phyloP scores from a whole-genome alignment of 352 stramenopile genomes.

The Phytophthora citricola region DNA sequence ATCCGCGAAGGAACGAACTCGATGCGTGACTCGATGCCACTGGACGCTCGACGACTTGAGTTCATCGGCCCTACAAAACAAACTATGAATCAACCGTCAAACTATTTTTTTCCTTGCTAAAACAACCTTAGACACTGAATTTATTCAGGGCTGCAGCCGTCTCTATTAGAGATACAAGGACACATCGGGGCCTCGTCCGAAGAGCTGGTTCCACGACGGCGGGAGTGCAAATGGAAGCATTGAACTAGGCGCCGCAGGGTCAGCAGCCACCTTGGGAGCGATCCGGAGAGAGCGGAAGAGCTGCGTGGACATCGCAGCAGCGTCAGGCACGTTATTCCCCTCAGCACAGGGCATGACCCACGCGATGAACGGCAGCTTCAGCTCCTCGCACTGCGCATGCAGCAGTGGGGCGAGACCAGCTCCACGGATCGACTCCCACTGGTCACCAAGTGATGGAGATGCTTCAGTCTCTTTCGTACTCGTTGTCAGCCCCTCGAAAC shows the following conservation, averaged over 20 bases:
- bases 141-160: constrained; percentile 9
- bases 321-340: constrained; percentile 84
- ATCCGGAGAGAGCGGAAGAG: constrained; percentile 53
- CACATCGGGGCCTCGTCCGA: constrained; percentile 60
- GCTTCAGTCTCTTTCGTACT: constrained; percentile 7
- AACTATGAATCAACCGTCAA: constrained; percentile 1
- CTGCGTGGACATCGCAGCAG: constrained; percentile 58
- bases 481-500: constrained; percentile 46
- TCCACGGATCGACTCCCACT: constrained; percentile 63
- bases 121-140: neutral
- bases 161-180: constrained; percentile 62
- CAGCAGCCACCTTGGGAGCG: constrained; percentile 17
- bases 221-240: constrained; percentile 57
- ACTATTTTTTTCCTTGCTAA: constrained; percentile 25
- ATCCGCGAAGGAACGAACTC: constrained; percentile 41
- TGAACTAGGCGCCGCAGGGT: constrained; percentile 18
- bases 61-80: neutral
- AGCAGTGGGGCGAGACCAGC: constrained; percentile 67
- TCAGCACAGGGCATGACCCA: constrained; percentile 79
- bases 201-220: constrained; percentile 73
- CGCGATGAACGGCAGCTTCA: constrained; percentile 53
- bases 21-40: constrained; percentile 15
- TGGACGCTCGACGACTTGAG: constrained; percentile 1
- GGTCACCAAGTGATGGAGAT: constrained; percentile 11
- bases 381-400: constrained; percentile 40